Evolutionary conservation across 768 basidiomycete species (phyloP).

Genomic region (Lentinula edodes): DNA sequence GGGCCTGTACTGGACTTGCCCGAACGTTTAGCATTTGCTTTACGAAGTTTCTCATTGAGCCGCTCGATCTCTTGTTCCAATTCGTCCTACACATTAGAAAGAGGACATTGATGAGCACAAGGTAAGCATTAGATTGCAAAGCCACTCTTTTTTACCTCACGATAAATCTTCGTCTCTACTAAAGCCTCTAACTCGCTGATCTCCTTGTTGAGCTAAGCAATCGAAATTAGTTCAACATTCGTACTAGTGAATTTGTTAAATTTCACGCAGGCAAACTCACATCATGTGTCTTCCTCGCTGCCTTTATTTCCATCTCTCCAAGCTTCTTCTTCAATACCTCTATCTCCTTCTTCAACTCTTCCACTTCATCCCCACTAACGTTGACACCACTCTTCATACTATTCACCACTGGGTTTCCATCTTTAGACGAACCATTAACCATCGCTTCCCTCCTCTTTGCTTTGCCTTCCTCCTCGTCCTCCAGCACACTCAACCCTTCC

Average conservation of each 20-base stretch:
- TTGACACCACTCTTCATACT: not conserved
- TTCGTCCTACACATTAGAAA: constrained; percentile 53
- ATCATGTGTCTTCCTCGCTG: constrained; percentile 60
- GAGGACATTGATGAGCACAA: not conserved
- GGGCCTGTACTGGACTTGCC: constrained; percentile 27
- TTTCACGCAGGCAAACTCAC: constrained; percentile 31
- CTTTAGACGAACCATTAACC: not conserved
- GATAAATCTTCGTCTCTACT: constrained; percentile 95
- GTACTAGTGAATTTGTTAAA: not conserved
- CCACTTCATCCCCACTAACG: constrained; percentile 24
- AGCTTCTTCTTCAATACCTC: constrained; percentile 69
- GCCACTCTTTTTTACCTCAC: constrained; percentile 44
- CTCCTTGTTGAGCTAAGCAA: constrained; percentile 78
- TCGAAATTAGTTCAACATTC: not conserved
- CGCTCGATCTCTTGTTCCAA: constrained; percentile 81
- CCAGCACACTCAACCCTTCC: constrained; percentile 28
- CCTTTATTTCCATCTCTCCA: constrained; percentile 70
- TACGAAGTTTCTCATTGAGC: constrained; percentile 63
- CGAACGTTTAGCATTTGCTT: constrained; percentile 53
- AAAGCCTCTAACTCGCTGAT: constrained; percentile 88
- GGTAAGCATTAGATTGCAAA: too few species aligned
- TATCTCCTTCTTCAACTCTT: constrained; percentile 40
- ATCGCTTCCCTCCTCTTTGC: not conserved
- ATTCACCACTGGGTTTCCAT: not conserved
- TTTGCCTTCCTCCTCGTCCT: constrained; percentile 34